These are phyloP conservation scores for Combretum micranthum DNA, from an alignment of 345 rosid genomes.

Conservation along the genomic window DNA sequence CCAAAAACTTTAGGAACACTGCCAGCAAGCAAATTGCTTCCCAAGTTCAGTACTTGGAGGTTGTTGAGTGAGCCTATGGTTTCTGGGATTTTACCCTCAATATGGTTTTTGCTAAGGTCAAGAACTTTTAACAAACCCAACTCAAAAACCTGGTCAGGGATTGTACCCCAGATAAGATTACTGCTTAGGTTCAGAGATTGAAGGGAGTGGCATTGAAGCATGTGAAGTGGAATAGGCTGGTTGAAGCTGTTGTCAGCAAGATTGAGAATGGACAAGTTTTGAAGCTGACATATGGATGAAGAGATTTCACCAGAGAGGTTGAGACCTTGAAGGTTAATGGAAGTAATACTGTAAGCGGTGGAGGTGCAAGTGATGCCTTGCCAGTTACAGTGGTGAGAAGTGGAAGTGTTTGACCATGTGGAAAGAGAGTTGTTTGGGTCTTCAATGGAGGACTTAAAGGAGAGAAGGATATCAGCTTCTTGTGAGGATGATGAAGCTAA, in stretches of 20 bases:
- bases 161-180: slow-evolving; percentile 71
- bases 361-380: slow-evolving; percentile 64
- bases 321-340: slow-evolving; percentile 62
- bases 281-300: slow-evolving; percentile 56
- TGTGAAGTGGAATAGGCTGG: slow-evolving; percentile 79
- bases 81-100: slow-evolving; percentile 80
- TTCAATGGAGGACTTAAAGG: slow-evolving; percentile 60
- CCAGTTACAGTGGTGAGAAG: slow-evolving; percentile 74
- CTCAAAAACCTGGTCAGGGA: slow-evolving; percentile 73
- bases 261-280: slow-evolving; percentile 54
- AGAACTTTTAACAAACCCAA: slow-evolving; percentile 50
- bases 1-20: slow-evolving; percentile 54
- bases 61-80: slow-evolving; percentile 47
- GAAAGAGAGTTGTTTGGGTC: slow-evolving; percentile 71
- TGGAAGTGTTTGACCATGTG: slow-evolving; percentile 54
- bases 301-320: slow-evolving; percentile 93
- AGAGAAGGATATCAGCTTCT: slow-evolving; percentile 61
- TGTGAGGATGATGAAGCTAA: slow-evolving; percentile 28
- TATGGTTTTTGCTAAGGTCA: slow-evolving; percentile 59
- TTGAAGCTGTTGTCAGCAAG: slow-evolving; percentile 72
- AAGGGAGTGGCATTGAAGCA: slow-evolving; percentile 61
- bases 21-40: slow-evolving; percentile 74
- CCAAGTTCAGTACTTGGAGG: slow-evolving; percentile 62
- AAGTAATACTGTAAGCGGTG: slow-evolving; percentile 48
- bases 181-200: slow-evolving; percentile 59